A percentile compares a stretch with the other conserved stretches of the same genome.
phyloP scores from a whole-genome alignment of 2,329 filamentous ascomycete genomes.

The Neurospora sp. region DNA sequence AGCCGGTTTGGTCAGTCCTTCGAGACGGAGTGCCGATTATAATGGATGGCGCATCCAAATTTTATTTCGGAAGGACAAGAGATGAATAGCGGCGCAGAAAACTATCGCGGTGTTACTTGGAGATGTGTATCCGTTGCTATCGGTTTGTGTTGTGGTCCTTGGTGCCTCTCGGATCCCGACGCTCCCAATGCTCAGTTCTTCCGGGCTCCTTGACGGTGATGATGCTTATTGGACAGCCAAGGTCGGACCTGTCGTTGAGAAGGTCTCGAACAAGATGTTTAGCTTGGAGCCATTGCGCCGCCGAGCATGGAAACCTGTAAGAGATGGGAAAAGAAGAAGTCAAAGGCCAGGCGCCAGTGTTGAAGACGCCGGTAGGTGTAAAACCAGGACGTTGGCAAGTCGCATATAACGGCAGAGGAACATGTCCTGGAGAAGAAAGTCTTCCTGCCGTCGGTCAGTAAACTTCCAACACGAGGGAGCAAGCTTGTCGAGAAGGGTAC shows the following conservation, averaged over 20 bases:
- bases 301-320: not conserved
- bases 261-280: not conserved
- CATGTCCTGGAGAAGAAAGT: not conserved
- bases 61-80: not conserved
- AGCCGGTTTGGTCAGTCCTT: not conserved
- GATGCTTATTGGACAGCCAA: not conserved
- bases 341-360: not conserved
- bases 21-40: not conserved
- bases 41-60: not conserved
- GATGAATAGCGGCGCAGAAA: not conserved
- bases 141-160: not conserved
- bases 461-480: not conserved
- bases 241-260: not conserved
- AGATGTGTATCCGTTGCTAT: not conserved
- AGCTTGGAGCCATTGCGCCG: not conserved
- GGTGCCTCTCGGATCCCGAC: not conserved
- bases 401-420: not conserved
- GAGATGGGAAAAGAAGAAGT: not conserved
- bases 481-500: not conserved
- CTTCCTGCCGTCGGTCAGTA: not conserved
- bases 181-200: not conserved
- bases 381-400: not conserved
- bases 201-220: not conserved
- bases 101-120: not conserved
- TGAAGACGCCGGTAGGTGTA: not conserved